These are phyloP conservation scores for Calonectria pauciramosa DNA, from an alignment of 2,329 filamentous ascomycete species.

Conservation along the genomic window DNA sequence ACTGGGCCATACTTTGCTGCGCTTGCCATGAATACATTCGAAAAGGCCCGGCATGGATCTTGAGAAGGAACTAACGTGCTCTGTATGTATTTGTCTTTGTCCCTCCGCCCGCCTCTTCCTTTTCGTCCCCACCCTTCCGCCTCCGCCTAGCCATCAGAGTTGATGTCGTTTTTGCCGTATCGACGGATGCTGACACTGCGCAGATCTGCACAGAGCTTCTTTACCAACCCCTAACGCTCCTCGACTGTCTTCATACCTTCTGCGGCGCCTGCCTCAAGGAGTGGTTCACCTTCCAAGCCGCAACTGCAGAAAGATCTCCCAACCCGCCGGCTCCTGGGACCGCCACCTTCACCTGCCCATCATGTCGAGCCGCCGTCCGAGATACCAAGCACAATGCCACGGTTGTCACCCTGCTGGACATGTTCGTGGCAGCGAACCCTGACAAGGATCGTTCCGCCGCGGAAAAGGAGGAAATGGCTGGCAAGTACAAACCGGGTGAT, in stretches of 20 bases:
- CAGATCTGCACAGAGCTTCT: slow-evolving; percentile 98
- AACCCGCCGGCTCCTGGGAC: slow-evolving; percentile 62
- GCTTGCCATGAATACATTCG: slow-evolving; percentile 62
- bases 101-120: slow-evolving; percentile 23
- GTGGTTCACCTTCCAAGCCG: slow-evolving; percentile 90
- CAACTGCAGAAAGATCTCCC: slow-evolving; percentile 66
- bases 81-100: slow-evolving; percentile 67
- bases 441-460: slow-evolving; percentile 75
- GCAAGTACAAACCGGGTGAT: slow-evolving; percentile 85
- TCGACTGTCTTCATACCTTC: slow-evolving; percentile 96
- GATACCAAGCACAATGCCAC: slow-evolving; percentile 92
- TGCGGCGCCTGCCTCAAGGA: slow-evolving; percentile 96
- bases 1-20: slow-evolving; percentile 32
- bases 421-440: slow-evolving; percentile 86
- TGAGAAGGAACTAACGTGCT: slow-evolving; percentile 95
- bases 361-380: slow-evolving; percentile 88
- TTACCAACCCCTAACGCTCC: slow-evolving; percentile 89
- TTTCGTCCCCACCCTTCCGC: slow-evolving; percentile 9
- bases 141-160: slow-evolving; percentile 13
- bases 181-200: slow-evolving; percentile 33
- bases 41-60: slow-evolving; percentile 74
- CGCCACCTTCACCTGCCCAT: slow-evolving; percentile 85
- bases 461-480: slow-evolving; percentile 83
- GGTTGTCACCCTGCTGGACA: slow-evolving; percentile 89
- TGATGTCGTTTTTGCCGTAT: slow-evolving; percentile 17